These are phyloP conservation scores for Botrytis fabae DNA, from an alignment of 2,329 filamentous ascomycete species.

Conservation along the genomic window DNA sequence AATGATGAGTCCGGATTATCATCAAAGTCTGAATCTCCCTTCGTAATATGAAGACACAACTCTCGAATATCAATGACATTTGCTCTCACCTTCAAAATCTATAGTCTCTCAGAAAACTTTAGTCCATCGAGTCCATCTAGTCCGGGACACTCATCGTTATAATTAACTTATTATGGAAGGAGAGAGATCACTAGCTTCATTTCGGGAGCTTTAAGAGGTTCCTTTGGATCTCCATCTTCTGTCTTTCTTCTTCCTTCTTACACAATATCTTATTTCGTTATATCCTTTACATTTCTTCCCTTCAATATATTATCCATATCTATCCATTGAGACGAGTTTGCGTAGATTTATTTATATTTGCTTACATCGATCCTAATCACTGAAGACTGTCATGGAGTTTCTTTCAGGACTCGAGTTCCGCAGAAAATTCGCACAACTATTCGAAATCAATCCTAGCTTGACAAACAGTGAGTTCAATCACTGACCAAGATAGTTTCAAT, in stretches of 20 bases:
- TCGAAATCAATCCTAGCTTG: background rate
- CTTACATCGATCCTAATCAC: background rate
- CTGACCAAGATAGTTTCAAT: background rate
- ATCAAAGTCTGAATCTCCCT: background rate
- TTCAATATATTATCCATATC: background rate
- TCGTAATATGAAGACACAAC: background rate
- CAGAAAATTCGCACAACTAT: background rate
- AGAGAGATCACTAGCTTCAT: background rate
- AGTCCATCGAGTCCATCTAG: background rate
- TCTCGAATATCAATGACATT: background rate
- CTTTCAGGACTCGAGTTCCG: background rate
- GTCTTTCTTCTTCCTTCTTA: background rate
- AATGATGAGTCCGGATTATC: background rate
- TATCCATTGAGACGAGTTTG: background rate
- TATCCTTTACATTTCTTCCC: background rate
- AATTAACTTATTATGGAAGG: background rate
- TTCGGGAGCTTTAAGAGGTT: background rate
- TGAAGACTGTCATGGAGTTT: background rate
- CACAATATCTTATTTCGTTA: background rate
- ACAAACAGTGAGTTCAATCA: background rate
- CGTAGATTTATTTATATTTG: background rate
- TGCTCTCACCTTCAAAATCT: background rate
- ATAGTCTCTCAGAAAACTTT: background rate
- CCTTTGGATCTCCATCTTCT: no score
- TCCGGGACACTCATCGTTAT: accelerated